Base-by-base conservation (phyloP, 1,284 basidiomycete genomes). In the Vanrija humicola region DNA sequence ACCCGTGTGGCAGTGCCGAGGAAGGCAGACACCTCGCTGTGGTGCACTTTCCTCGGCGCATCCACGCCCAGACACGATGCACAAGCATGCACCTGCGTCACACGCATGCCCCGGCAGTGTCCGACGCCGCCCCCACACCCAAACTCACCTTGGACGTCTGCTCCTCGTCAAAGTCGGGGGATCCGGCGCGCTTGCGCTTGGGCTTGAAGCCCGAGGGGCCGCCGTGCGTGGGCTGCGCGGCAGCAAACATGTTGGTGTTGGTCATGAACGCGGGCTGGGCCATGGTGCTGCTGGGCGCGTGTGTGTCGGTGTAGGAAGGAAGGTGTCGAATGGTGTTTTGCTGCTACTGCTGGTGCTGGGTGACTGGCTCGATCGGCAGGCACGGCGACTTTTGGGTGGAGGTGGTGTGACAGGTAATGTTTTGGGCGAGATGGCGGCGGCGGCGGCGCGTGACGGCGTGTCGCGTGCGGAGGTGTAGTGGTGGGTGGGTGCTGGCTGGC, bases 181-280 rank as follows among this genome's bases (percentile, higher is more conserved):
- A 51, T 39, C 47, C 49, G 12, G 23, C 42, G 15, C 62, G 54
- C 62, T 75, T 75, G 23, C 73, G 65, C 67, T 75, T 75, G 21
- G 64, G 55, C 48, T 68, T 70, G 56, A 68, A 63, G 46, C 59
- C 58, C 26, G 68, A 68, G 16, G 59, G 59, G 23, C 64, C 62
- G 10, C 64, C 55, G 43, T 12, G 12, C 5, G 63, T 50, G 43
- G 61, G 48, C 52, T 59, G 54, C 39, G 43, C 42, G 44, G 38
- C 34, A 34, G 38, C 34, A 34, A 21, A 38, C 28, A 38, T 46
- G 49, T 18, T 46, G 46, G 42, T 50, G 54, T 47, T 59, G 45
- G 54, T 38, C 47, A 51, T 50, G 54, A 58, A 63, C n/a, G 58
- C 50, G 19, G 58, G 50, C 38, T 61, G 59, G 18, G 64, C 62